Base-by-base conservation (phyloP, 2,329 filamentous ascomycete genomes). In the Neodidymelliopsis sp. region DNA sequence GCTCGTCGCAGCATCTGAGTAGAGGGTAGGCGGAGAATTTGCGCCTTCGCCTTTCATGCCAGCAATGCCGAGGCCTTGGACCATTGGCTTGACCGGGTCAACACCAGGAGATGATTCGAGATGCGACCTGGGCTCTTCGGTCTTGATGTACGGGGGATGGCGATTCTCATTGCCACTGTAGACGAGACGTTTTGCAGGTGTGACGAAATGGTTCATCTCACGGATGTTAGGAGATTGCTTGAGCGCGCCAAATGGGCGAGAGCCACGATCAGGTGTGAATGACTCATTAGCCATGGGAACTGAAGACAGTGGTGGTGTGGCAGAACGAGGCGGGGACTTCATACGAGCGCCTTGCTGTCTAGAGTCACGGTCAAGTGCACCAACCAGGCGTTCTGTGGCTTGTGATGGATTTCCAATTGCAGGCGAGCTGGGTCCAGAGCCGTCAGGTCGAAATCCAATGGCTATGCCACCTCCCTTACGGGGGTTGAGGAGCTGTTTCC, bases 391-490 rank as follows among this genome's bases (percentile, higher is more conserved):
- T 54, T 75, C 63, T 34, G 65, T 41, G 77, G 80, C 64, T 82
- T 84, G 58, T 77, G 80, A 70, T 22, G 88, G 57, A 25, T 60
- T 49, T 42, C 62, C 59, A 4, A 86, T 69, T 19, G 70, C 76
- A n/a, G 81, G 80, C 19, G 87, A 90, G n/a, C 84, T 88, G 9
- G 87, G 87, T 6, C 84, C 85, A 7, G 86, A 89, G 19, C 86
- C 88, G 49, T 85, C 85, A 52, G 66, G 56, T 47, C 59, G 70
- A 31, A 59, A 57, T 15, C 59, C 63, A 36, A 66, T 57, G 19
- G 59, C 49, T 22, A 64, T 54, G 1, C 63, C 64, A 30, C 64
- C 63, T 39, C 62, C 69, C 63, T 70, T 77, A 65, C 77, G 72
- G 34, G 75, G 74, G 34, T 65, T 68, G n/a, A 71, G 74, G 60